phyloP scores from a whole-genome alignment of 2,329 filamentous ascomycete genomes.

The Didymellaceae sp. region DNA sequence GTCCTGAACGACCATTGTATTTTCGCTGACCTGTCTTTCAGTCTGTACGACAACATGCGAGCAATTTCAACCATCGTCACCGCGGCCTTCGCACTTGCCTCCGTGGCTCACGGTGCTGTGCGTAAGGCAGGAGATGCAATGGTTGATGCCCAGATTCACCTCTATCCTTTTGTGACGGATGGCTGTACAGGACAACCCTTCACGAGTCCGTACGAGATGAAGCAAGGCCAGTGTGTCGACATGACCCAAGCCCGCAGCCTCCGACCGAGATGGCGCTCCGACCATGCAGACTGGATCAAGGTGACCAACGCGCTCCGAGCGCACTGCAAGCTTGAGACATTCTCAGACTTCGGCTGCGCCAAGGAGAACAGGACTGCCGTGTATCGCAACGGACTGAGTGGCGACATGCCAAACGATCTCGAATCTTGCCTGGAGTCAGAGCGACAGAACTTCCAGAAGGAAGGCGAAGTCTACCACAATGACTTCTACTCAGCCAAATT shows the following conservation, averaged over 20 bases:
- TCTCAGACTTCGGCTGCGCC: constrained; percentile 16
- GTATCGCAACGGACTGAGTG: background rate
- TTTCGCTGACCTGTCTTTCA: background rate
- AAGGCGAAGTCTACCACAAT: background rate
- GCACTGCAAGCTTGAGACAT: constrained; percentile 24
- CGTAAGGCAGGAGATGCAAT: constrained; percentile 15
- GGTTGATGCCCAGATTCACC: constrained; percentile 5
- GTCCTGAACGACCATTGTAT: background rate
- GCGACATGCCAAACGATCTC: background rate
- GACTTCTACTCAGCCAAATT: constrained; percentile 24
- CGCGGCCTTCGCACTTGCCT: constrained; percentile 24
- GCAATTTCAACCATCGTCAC: constrained; percentile 17
- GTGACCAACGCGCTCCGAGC: constrained; percentile 19
- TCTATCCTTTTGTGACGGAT: constrained; percentile 23
- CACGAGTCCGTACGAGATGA: constrained; percentile 26
- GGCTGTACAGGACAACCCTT: constrained; percentile 27
- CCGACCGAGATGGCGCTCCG: constrained; percentile 19
- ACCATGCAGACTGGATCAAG: constrained; percentile 24
- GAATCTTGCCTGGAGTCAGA: constrained; percentile 13
- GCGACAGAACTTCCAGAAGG: background rate
- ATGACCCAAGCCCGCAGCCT: constrained; percentile 24
- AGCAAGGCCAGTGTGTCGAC: constrained; percentile 24
- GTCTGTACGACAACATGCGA: constrained; percentile 18
- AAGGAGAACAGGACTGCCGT: background rate
- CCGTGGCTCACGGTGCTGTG: constrained; percentile 20